Evolutionary conservation across 2,329 filamentous ascomycete genomes (phyloP).

Genomic region (Clonostachys solani): DNA sequence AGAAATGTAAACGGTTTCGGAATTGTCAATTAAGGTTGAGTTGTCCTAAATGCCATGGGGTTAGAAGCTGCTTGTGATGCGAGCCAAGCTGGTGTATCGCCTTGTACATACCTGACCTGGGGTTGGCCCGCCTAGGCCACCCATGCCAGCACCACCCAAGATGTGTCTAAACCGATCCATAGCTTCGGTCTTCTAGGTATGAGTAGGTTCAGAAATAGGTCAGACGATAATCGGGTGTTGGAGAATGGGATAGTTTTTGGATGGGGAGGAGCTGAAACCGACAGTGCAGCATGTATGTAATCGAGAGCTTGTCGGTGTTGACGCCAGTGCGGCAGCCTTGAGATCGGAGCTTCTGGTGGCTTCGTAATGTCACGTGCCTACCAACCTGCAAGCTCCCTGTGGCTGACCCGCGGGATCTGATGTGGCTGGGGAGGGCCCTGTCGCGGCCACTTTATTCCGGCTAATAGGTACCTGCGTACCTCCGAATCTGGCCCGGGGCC

Average conservation of each 20-base stretch:
- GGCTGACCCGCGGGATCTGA: too few relatives aligned
- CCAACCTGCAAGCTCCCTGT: too few relatives aligned
- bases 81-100: too few relatives aligned
- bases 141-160: conserved; percentile 73
- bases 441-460: too few relatives aligned
- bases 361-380: conserved; percentile 10
- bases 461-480: too few relatives aligned
- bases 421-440: too few relatives aligned
- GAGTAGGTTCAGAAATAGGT: too few relatives aligned
- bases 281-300: neutral
- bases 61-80: too few relatives aligned
- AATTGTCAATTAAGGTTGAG: conserved; percentile 91
- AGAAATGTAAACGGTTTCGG: conserved; percentile 98
- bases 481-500: too few relatives aligned
- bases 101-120: conserved; percentile 29
- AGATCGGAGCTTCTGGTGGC: conserved; percentile 4
- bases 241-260: neutral
- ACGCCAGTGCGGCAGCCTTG: conserved; percentile 26
- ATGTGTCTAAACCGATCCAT: conserved; percentile 95
- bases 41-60: conserved; percentile 62
- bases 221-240: too few relatives aligned
- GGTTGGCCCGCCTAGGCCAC: conserved; percentile 49
- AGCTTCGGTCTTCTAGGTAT: conserved; percentile 17
- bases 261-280: neutral
- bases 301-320: conserved; percentile 13